Evolutionary conservation across 2,329 filamentous ascomycete genomes (phyloP), one percentile per base, ranked within the genome.

Genomic region (Coniochaeta ligniaria): DNA sequence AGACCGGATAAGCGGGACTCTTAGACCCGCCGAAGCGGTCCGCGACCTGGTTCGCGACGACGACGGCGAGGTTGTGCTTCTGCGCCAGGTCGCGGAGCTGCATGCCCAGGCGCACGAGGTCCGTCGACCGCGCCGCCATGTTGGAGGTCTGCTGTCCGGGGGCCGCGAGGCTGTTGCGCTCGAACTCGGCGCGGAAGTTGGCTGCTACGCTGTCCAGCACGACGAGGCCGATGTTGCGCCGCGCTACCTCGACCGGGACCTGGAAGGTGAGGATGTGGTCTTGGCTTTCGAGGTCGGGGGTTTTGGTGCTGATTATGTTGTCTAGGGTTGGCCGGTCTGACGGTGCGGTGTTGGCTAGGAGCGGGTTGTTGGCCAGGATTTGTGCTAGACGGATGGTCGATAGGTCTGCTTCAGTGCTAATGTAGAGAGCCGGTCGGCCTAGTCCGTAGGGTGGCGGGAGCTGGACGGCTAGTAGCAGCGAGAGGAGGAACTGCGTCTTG

Each of bases 201-300:
- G 95, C 92, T 0, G 95, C 93, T 31, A 99, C 89, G 6, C 91
- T 96, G 76, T 99, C 95, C 35, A 99, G 77, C 16, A 98, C 83
- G 1, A 99, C 76, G 1, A 99, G 82, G 2, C 94, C 92, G 59
- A 96, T 80, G 63, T 88, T 82, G 72, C 91, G 86, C 55, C 90
- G 85, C 65, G 83, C 78, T 22, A 96, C 85, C 31, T 92, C 87
- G 20, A 96, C 89, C 1, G 95, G 95, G 6, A 98, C 87, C 73
- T 99, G 95, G 74, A 91, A 98, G 65, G 87, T 87, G 28, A 98
- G 80, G 70, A 99, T 96, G 75, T 98, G 94, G 62, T 98, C 94
- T 75, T 99, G 95, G 0, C 90, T 88, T 74, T 98, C 95, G 60
- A 98, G 86, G 71, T 98, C 93, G 35, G 91, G 90, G 11, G 91